phyloP scores from a whole-genome alignment of 2,329 filamentous ascomycete species.

The Epichloe aotearoae region DNA sequence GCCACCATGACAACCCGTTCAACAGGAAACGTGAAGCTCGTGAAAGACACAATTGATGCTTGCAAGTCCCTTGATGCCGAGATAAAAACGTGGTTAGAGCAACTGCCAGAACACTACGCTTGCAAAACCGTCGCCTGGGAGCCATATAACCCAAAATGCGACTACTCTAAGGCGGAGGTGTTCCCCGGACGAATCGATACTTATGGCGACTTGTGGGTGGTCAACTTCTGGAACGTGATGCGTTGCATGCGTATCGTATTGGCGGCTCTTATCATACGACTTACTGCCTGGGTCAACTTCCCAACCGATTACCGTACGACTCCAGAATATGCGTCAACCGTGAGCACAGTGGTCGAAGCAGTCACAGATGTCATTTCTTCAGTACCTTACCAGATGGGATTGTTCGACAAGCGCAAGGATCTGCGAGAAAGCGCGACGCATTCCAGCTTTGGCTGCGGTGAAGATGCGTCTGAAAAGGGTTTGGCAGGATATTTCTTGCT shows the following conservation, averaged over 20 bases:
- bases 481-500: conserved; percentile 44
- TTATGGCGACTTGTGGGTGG: conserved; percentile 45
- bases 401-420: conserved; percentile 33
- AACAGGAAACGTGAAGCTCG: conserved; percentile 34
- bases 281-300: conserved; percentile 44
- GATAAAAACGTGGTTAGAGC: conserved; percentile 34
- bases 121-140: conserved; percentile 43
- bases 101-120: conserved; percentile 33
- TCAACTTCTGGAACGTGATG: conserved; percentile 40
- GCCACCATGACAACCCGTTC: conserved; percentile 26
- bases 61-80: conserved; percentile 39
- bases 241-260: conserved; percentile 40
- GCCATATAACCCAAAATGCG: conserved; percentile 34
- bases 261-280: conserved; percentile 39
- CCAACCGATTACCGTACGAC: conserved; percentile 50
- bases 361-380: conserved; percentile 46
- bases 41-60: conserved; percentile 36
- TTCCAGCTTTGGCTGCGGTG: conserved; percentile 33
- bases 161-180: conserved; percentile 39
- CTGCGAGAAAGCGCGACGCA: conserved; percentile 24
- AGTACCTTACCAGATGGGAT: conserved; percentile 46
- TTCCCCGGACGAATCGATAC: conserved; percentile 47
- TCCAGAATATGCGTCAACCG: conserved; percentile 42
- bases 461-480: conserved; percentile 36
- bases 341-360: conserved; percentile 33